A percentile compares a stretch with the other conserved stretches of the same genome.
phyloP scores from a whole-genome alignment of 1,284 basidiomycete genomes.

The Volvariella volvacea region DNA sequence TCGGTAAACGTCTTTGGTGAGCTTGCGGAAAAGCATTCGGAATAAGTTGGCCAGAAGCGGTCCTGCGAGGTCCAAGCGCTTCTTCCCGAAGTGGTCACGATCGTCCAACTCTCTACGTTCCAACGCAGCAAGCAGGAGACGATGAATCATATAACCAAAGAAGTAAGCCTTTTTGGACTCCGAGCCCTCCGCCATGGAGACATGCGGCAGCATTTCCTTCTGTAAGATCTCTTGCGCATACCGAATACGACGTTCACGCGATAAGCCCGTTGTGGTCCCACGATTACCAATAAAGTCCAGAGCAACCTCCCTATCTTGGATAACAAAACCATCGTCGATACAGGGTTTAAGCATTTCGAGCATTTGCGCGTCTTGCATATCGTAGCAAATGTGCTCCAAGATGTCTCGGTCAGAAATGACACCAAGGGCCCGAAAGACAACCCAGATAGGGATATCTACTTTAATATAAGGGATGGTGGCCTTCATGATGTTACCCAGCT shows the following conservation, averaged over 20 bases:
- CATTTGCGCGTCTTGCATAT: constrained; percentile 93
- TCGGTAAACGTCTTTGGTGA: constrained; percentile 96
- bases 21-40: constrained; percentile 95
- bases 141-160: constrained; percentile 99
- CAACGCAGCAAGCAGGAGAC: constrained; percentile 87
- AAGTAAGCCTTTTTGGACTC: constrained; percentile 99
- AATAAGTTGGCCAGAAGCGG: constrained; percentile 94
- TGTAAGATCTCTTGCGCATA: constrained; percentile 98
- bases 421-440: constrained; percentile 96
- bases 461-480: constrained; percentile 98
- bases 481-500: constrained; percentile 93
- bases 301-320: constrained; percentile 95
- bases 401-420: constrained; percentile 98
- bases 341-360: constrained; percentile 98
- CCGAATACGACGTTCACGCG: constrained; percentile 86
- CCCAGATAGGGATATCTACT: constrained; percentile 97
- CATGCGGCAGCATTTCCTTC: constrained; percentile 98
- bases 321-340: constrained; percentile 97
- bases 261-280: constrained; percentile 92
- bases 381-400: constrained; percentile 97
- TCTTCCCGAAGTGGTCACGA: constrained; percentile 99
- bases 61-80: constrained; percentile 93
- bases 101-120: constrained; percentile 96
- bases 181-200: constrained; percentile 93
- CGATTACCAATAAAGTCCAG: constrained; percentile 98